Conservation (phyloP, 805 yeast genomes). For the Tetrapisispora fleetii region DNA sequence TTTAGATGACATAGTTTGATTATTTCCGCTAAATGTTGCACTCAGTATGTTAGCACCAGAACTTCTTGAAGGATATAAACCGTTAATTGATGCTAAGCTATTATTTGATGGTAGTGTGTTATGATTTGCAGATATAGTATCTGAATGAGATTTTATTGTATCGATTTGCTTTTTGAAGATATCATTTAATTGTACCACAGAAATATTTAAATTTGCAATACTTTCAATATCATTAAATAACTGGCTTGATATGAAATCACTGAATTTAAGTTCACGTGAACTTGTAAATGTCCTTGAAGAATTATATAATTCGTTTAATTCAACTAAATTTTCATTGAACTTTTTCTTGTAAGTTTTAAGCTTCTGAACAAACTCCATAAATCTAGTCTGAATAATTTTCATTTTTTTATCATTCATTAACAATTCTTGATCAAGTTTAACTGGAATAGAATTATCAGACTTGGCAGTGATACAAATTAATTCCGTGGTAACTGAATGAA, state of each 20-base stretch:
- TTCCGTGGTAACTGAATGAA: slow-evolving; percentile 23
- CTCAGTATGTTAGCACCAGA: background rate
- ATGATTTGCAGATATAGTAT: background rate
- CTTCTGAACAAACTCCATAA: slow-evolving; percentile 9
- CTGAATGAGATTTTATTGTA: slow-evolving; percentile 9
- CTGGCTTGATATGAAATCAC: slow-evolving; percentile 22
- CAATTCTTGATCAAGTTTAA: slow-evolving; percentile 30
- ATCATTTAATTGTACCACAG: slow-evolving; percentile 14
- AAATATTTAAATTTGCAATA: slow-evolving; percentile 18
- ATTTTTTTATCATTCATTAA: slow-evolving; percentile 19
- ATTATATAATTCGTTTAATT: slow-evolving; percentile 22
- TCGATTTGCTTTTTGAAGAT: slow-evolving; percentile 25
- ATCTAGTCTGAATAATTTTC: slow-evolving; percentile 16
- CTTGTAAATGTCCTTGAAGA: slow-evolving; percentile 9
- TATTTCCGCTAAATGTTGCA: slow-evolving; percentile 8
- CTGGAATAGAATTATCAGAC: slow-evolving; percentile 33
- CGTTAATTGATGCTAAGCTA: background rate
- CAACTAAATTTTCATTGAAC: slow-evolving; percentile 15
- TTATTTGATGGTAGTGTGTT: background rate
- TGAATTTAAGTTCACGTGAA: slow-evolving; percentile 20
- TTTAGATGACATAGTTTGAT: slow-evolving; percentile 8
- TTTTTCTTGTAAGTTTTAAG: slow-evolving; percentile 9
- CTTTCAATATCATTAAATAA: slow-evolving; percentile 26
- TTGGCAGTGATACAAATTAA: slow-evolving; percentile 28
- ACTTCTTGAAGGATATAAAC: slow-evolving; percentile 2